phyloP scores from a whole-genome alignment of 2,329 filamentous ascomycete species.

The Colletotrichum simmondsii region DNA sequence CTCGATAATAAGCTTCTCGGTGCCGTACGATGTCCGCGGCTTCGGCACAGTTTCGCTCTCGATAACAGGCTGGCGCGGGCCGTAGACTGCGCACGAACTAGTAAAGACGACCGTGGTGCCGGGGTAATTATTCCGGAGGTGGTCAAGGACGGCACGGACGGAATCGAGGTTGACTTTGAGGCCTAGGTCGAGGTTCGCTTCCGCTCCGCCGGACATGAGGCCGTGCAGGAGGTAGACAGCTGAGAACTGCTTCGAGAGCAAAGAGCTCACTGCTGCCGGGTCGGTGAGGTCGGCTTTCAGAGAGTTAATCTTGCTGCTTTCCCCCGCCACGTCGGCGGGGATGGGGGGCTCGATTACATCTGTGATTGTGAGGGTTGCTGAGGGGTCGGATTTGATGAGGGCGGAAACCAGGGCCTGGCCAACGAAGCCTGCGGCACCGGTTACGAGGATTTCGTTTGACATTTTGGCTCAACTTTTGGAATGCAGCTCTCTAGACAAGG shows the following conservation, averaged over 20 bases:
- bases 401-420: constrained; percentile 69
- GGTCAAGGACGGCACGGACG: constrained; percentile 64
- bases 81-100: constrained; percentile 70
- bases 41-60: constrained; percentile 57
- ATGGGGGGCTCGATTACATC: constrained; percentile 66
- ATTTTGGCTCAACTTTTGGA: not conserved
- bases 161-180: constrained; percentile 69
- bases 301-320: constrained; percentile 36
- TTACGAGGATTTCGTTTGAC: constrained; percentile 65
- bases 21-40: constrained; percentile 69
- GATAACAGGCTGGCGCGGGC: constrained; percentile 51
- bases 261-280: constrained; percentile 39
- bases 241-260: constrained; percentile 48
- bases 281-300: constrained; percentile 48
- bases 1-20: constrained; percentile 72
- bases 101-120: constrained; percentile 68
- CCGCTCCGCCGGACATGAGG: constrained; percentile 72
- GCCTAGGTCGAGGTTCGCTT: constrained; percentile 66
- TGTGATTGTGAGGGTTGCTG: constrained; percentile 61
- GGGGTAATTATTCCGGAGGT: constrained; percentile 55
- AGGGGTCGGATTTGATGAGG: constrained; percentile 55
- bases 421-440: constrained; percentile 73
- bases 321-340: constrained; percentile 49
- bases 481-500: not conserved
- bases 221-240: constrained; percentile 71